Conservation (phyloP, 495 filamentous ascomycete species). For the Penicillium subrubescens region DNA sequence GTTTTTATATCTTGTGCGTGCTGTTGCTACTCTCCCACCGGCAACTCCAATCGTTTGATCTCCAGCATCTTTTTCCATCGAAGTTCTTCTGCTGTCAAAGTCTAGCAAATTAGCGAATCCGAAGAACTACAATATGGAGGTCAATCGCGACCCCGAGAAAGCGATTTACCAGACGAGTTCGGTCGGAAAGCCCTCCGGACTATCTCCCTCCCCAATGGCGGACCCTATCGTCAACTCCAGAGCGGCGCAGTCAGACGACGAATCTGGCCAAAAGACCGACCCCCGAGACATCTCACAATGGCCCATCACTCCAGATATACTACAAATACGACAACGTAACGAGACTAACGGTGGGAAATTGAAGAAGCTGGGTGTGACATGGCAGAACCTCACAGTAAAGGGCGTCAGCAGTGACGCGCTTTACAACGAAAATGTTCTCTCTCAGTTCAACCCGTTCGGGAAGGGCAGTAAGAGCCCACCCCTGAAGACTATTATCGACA, state of each 20-base stretch:
- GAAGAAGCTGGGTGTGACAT: conserved; percentile 53
- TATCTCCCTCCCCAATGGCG: conserved; percentile 8
- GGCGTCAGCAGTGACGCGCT: conserved; percentile 39
- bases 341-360: conserved; percentile 2
- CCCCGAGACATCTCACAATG: conserved; percentile 12
- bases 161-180: conserved; percentile 10
- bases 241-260: conserved; percentile 11
- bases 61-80: neutral
- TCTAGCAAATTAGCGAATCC: neutral
- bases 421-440: conserved; percentile 47
- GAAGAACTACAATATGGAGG: neutral
- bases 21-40: neutral
- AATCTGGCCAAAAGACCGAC: conserved; percentile 13
- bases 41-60: neutral
- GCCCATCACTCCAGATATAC: conserved; percentile 12
- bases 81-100: neutral
- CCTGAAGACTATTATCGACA: conserved; percentile 30
- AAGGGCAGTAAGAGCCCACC: conserved; percentile 32
- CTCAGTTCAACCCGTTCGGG: conserved; percentile 51
- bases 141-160: neutral
- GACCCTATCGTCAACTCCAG: conserved; percentile 12
- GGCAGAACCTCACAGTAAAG: conserved; percentile 44
- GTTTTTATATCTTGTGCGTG: neutral
- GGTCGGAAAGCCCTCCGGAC: conserved; percentile 14
- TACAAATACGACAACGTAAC: conserved; percentile 10